Evolutionary conservation across 192 early-diverging fungal genomes (phyloP), one percentile per base, ranked within the genome.

Genomic region (Linnemannia elongata): DNA sequence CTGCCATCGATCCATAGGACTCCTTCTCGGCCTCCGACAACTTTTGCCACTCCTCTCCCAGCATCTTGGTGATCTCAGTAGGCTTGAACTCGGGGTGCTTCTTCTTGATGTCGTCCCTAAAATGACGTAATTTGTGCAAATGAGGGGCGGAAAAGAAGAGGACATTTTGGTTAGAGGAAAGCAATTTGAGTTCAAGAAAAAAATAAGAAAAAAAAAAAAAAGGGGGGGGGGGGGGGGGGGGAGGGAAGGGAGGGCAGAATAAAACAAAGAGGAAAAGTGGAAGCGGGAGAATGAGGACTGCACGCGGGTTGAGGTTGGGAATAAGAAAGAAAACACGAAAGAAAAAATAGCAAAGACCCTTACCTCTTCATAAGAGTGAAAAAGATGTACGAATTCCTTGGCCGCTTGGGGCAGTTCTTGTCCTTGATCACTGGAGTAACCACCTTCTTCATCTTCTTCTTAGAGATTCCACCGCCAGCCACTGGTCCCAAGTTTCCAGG

Each of bases 341-440:
- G 7, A n/a, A 69, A 27, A 38, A 10, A 42, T 5, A 30, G 10
- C 0, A 2, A 30, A 54, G 7, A 52, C 15, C 22, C 74, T 63
- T 89, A 88, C 89, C 89, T 83, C 57, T 89, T 89, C 75, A 79
- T 79, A 4, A 75, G 73, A 1, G 82, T 78, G 70, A 89, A 89
- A 73, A 84, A 80, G 33, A 89, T 84, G 57, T 87, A 89, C 12
- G 88, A 82, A 74, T 89, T 89, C 33, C 77, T 72, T 66, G 88
- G 88, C 63, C 79, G 79, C 76, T 89, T 89, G 38, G 88, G 88
- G 55, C 85, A 82, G 76, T 89, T 89, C 72, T 86, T 86, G 74
- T 89, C 88, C 77, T 89, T 89, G 41, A 82, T 68, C 52, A 74
- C 75, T 27, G 84, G 76, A 13, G 55, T 63, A 9, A 75, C 54